These are phyloP conservation scores for Melampsora larici-populina DNA, from an alignment of 1,284 basidiomycete species.

Conservation along the genomic window DNA sequence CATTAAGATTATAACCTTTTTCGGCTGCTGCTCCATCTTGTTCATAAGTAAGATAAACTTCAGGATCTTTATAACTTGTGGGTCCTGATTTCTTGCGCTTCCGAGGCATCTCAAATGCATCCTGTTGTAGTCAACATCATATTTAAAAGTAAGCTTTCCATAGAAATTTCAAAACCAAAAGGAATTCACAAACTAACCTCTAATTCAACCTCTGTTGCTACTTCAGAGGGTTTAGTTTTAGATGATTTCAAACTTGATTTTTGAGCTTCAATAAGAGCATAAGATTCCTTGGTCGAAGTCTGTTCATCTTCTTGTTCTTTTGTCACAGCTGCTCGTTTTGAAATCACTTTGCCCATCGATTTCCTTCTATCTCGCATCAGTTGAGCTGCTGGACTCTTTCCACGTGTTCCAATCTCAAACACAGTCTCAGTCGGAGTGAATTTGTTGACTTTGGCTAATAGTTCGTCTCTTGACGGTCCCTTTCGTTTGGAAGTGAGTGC, in stretches of 20 bases:
- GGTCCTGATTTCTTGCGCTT: constrained; percentile 55
- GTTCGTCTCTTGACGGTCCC: constrained; percentile 61
- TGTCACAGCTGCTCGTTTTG: constrained; percentile 51
- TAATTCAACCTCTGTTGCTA: constrained; percentile 34
- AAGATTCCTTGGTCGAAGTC: constrained; percentile 45
- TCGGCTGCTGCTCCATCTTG: constrained; percentile 81
- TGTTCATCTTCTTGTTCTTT: constrained; percentile 36
- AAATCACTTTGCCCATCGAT: constrained; percentile 63
- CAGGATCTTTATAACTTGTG: constrained; percentile 68
- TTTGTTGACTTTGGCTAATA: constrained; percentile 72
- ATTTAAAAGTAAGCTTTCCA: background rate
- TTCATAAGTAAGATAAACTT: constrained; percentile 87
- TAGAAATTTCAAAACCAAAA: background rate
- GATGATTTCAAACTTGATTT: background rate
- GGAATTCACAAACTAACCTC: constrained; percentile 15
- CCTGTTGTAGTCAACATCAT: constrained; percentile 57
- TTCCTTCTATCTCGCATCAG: constrained; percentile 87
- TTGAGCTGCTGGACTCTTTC: constrained; percentile 64
- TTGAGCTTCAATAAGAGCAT: background rate
- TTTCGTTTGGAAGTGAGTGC: constrained; percentile 54
- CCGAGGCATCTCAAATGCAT: constrained; percentile 65
- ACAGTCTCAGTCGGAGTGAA: constrained; percentile 88
- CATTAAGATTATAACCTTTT: constrained; percentile 64
- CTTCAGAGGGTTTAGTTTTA: background rate
- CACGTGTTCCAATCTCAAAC: constrained; percentile 78